phyloP scores from a whole-genome alignment of 495 filamentous ascomycete genomes.

The Penicillium alfredii region DNA sequence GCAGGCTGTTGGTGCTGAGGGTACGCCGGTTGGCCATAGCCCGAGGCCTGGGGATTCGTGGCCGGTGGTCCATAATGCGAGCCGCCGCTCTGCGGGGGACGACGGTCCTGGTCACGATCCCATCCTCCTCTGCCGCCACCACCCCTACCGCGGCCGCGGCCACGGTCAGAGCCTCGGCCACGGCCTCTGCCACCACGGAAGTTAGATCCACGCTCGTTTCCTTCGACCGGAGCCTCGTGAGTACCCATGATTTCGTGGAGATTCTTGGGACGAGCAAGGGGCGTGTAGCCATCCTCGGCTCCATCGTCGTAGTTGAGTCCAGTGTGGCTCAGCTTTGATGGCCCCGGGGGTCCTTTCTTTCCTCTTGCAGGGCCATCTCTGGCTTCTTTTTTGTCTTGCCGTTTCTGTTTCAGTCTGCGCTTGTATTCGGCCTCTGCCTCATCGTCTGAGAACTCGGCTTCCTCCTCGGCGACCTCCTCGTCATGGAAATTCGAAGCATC shows the following conservation, averaged over 20 bases:
- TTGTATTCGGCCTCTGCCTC: constrained; percentile 85
- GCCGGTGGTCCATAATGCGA: constrained; percentile 10
- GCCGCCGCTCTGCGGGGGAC: constrained; percentile 24
- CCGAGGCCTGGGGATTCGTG: constrained; percentile 21
- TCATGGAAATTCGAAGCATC: constrained; percentile 93
- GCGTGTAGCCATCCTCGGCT: constrained; percentile 54
- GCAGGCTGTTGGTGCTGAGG: constrained; percentile 20
- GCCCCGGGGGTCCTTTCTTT: constrained; percentile 27
- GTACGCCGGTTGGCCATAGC: constrained; percentile 22
- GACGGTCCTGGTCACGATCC: constrained; percentile 39
- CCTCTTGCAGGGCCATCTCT: constrained; percentile 30
- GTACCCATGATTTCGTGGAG: constrained; percentile 48
- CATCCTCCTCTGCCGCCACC: constrained; percentile 42
- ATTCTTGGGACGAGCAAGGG: constrained; percentile 58
- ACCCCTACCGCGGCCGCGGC: constrained; percentile 42
- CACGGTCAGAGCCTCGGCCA: constrained; percentile 40
- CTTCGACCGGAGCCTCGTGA: constrained; percentile 45
- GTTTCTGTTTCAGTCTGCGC: constrained; percentile 57
- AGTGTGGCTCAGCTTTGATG: constrained; percentile 38
- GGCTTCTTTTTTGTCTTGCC: constrained; percentile 43
- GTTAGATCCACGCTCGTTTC: constrained; percentile 23
- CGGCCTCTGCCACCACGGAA: constrained; percentile 38
- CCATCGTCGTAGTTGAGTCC: constrained; percentile 53
- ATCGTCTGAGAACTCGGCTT: constrained; percentile 93
- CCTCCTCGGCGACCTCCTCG: constrained; percentile 79